These are phyloP conservation scores for Aspergillus sp. DNA, from an alignment of 2,329 filamentous ascomycete genomes.

Conservation along the genomic window DNA sequence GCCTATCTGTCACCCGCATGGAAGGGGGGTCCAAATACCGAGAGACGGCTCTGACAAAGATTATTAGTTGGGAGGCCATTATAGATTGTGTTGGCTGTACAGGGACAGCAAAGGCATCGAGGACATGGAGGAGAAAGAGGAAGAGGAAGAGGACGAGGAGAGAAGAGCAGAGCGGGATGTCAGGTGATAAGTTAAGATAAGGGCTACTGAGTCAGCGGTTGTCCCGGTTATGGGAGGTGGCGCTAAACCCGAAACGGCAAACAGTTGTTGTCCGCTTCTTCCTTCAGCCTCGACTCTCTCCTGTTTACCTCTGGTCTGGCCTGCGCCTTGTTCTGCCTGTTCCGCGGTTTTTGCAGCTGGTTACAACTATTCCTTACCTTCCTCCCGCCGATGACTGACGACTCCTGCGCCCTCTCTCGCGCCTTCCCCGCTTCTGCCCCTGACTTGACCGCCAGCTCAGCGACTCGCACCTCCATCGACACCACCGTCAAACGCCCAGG, in stretches of 20 bases:
- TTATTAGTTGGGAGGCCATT: slow-evolving; percentile 24
- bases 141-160: background rate
- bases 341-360: background rate
- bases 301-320: background rate
- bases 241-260: slow-evolving; percentile 33
- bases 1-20: background rate
- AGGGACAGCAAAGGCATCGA: too few relatives aligned
- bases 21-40: slow-evolving; percentile 22
- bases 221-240: slow-evolving; percentile 30
- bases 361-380: background rate
- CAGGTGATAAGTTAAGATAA: slow-evolving; percentile 18
- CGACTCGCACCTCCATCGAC: background rate
- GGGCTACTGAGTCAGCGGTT: slow-evolving; percentile 23
- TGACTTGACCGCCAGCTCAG: slow-evolving; percentile 1
- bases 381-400: background rate
- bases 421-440: background rate
- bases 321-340: background rate
- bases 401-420: background rate
- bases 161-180: background rate
- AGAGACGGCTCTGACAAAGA: slow-evolving; percentile 33
- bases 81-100: too few relatives aligned
- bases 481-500: background rate
- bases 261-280: slow-evolving; percentile 24
- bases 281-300: slow-evolving; percentile 5
- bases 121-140: slow-evolving; percentile 1